Conservation (phyloP, 352 stramenopile species). For the Aphanomyces euteiches region DNA sequence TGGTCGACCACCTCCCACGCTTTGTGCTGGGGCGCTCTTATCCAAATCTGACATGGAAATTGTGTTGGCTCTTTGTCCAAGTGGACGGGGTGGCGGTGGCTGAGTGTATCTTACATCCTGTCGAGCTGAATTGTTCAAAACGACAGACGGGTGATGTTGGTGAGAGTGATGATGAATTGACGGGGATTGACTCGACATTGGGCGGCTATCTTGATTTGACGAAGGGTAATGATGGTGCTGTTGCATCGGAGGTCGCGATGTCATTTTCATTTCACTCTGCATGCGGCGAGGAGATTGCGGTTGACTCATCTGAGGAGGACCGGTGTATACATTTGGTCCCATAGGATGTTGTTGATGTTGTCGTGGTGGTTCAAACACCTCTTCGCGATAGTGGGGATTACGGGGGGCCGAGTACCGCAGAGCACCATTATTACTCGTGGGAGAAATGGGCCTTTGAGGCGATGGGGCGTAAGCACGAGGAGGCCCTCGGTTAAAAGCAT, state of each 20-base stretch:
- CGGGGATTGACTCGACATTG: not conserved
- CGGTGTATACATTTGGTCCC: too few relatives aligned
- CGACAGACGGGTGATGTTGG: not conserved
- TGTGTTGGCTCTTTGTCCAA: slow-evolving; percentile 5
- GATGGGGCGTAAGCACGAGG: too few relatives aligned
- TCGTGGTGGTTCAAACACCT: not conserved
- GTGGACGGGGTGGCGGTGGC: not conserved
- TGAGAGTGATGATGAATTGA: not conserved
- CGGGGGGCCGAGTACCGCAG: too few relatives aligned
- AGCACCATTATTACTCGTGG: too few relatives aligned
- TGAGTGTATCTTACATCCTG: slow-evolving; percentile 4
- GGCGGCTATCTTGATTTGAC: slow-evolving; percentile 1
- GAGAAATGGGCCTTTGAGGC: too few relatives aligned
- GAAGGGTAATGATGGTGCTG: slow-evolving; percentile 4
- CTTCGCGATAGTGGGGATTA: not conserved
- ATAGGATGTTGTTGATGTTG: too few relatives aligned
- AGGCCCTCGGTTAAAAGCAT: too few relatives aligned
- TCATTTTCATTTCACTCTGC: not conserved
- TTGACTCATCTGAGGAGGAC: too few relatives aligned
- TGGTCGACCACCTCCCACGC: not conserved
- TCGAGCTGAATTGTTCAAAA: too few relatives aligned
- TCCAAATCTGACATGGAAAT: slow-evolving; percentile 27
- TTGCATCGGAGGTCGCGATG: not conserved
- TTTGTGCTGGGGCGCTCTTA: slow-evolving; percentile 7
- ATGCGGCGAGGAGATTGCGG: too few relatives aligned